Evolutionary conservation across 2,329 filamentous ascomycete species (phyloP).

Genomic region (Colletotrichum sansevieriae): DNA sequence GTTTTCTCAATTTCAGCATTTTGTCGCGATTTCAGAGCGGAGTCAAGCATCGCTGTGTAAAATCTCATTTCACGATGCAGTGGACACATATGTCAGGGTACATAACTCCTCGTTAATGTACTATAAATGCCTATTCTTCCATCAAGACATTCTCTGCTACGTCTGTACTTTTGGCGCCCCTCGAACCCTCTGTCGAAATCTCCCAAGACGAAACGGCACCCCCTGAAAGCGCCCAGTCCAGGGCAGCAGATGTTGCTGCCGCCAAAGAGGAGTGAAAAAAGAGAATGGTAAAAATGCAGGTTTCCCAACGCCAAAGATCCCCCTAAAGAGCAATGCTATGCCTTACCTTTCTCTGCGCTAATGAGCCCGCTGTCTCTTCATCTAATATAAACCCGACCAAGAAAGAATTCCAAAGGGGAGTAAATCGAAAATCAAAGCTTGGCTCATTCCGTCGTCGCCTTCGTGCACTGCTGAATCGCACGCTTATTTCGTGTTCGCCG

Average conservation of each 20-base stretch:
- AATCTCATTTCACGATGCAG: too few relatives aligned
- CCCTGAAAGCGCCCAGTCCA: constrained; percentile 5
- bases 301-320: constrained; percentile 25
- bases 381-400: constrained; percentile 35
- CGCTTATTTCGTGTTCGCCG: constrained; percentile 65
- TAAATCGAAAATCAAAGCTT: constrained; percentile 23
- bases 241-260: constrained; percentile 3
- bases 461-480: constrained; percentile 14
- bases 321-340: constrained; percentile 40
- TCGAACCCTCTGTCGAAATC: not conserved
- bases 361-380: constrained; percentile 29
- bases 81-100: not conserved
- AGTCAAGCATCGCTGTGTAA: too few relatives aligned
- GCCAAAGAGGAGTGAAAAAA: not conserved
- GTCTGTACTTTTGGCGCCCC: constrained; percentile 12
- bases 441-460: constrained; percentile 26
- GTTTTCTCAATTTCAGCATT: too few relatives aligned
- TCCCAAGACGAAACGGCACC: constrained; percentile 2
- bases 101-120: constrained; percentile 1
- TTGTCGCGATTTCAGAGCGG: not conserved
- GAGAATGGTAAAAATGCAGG: not conserved
- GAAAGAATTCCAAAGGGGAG: constrained; percentile 27
- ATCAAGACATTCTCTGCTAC: constrained; percentile 22
- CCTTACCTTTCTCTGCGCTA: constrained; percentile 37
- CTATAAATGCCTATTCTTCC: constrained; percentile 20